Percentiles rank a stretch among this genome's conserved stretches.
phyloP scores from a whole-genome alignment of 2,329 filamentous ascomycete species.

The Laburnicola sp. region DNA sequence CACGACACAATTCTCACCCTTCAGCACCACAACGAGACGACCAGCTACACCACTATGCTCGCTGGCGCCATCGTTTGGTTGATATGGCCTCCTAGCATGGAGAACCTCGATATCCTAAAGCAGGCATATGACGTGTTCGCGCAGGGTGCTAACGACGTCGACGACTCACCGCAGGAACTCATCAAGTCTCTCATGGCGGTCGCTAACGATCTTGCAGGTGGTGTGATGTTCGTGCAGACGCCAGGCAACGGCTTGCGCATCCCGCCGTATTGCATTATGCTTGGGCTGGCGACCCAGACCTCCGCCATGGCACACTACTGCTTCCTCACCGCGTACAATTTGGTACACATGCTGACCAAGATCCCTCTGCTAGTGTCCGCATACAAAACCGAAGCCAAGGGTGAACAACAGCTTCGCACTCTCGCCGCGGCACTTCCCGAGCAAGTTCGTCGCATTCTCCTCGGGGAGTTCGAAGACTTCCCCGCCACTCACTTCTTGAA shows the following conservation, averaged over 20 bases:
- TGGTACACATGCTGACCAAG: conserved; percentile 11
- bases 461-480: conserved; percentile 12
- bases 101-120: conserved; percentile 19
- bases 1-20: conserved; percentile 10
- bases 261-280: conserved; percentile 20
- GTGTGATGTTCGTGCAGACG: conserved; percentile 20
- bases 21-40: conserved; percentile 24
- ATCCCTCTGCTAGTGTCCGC: conserved; percentile 17
- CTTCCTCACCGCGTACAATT: no score
- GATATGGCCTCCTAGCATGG: conserved; percentile 26
- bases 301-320: conserved; percentile 16
- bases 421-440: conserved; percentile 12
- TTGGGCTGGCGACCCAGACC: conserved; percentile 13
- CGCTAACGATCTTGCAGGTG: conserved; percentile 15
- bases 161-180: background rate
- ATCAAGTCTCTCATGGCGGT: background rate
- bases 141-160: background rate
- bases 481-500: conserved; percentile 2
- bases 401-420: conserved; percentile 8
- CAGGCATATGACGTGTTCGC: conserved; percentile 13
- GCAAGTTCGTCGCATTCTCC: conserved; percentile 13
- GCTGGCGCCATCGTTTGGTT: conserved; percentile 24
- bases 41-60: conserved; percentile 19
- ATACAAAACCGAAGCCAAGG: conserved; percentile 21
- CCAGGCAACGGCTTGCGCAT: conserved; percentile 19